phyloP scores from a whole-genome alignment of 78 protist species.

The Speleostelium caveatum region DNA sequence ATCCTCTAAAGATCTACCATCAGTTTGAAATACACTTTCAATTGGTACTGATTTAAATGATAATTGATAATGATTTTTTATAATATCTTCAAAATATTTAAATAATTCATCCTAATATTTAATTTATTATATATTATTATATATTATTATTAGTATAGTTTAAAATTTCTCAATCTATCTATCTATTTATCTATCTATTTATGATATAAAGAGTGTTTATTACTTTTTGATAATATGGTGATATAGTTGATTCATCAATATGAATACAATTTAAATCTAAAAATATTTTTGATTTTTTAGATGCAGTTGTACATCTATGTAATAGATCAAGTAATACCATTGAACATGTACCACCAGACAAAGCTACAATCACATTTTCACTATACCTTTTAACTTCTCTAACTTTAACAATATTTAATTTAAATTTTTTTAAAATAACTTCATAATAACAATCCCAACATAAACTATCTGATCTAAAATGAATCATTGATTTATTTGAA shows the following conservation, averaged over 20 bases:
- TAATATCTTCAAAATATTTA: background rate
- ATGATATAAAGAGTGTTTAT: background rate
- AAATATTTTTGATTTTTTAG: constrained; percentile 32
- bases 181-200: too few species aligned
- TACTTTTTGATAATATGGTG: background rate
- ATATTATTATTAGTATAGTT: background rate
- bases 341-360: constrained; percentile 72
- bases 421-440: constrained; percentile 44
- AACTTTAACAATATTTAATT: constrained; percentile 36
- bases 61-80: background rate
- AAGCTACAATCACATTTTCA: constrained; percentile 25
- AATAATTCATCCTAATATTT: too few species aligned
- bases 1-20: background rate
- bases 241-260: constrained; percentile 9
- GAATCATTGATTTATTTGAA: background rate
- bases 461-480: constrained; percentile 16
- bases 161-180: background rate
- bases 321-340: constrained; percentile 28
- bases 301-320: constrained; percentile 9
- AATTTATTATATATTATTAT: background rate
- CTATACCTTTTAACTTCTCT: background rate
- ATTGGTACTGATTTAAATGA: constrained; percentile 4
- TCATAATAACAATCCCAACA: constrained; percentile 56
- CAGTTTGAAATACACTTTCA: constrained; percentile 16
- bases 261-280: constrained; percentile 37